Evolutionary conservation across 495 filamentous ascomycete species (phyloP), one percentile per base, ranked within the genome.

Genomic region (Venustampulla echinocandica): DNA sequence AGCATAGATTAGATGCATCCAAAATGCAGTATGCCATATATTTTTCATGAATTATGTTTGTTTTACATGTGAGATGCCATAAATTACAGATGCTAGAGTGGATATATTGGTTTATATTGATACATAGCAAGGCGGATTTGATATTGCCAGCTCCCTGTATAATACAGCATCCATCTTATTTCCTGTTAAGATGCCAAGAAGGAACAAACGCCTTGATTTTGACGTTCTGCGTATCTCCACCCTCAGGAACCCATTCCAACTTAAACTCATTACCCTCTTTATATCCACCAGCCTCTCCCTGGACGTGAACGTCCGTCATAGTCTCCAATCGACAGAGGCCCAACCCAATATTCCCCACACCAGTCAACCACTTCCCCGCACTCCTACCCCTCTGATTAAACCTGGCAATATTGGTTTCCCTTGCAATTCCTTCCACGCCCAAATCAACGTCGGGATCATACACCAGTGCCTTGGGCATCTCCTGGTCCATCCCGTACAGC

Each of bases 141-240:
- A n/a, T n/a, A n/a, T n/a, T n/a, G n/a, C n/a, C n/a, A n/a, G n/a
- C n/a, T n/a, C n/a, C n/a, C n/a, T n/a, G n/a, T n/a, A n/a, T n/a
- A n/a, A n/a, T n/a, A n/a, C n/a, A n/a, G n/a, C n/a, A n/a, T n/a
- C n/a, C n/a, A n/a, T 23, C 23, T 37, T 33, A 24, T 20, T 53
- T 36, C 40, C 43, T 47, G 24, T 27, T 45, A 33, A 52, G 40
- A 54, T 55, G 57, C 90, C 92, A 96, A 18, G 69, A 64, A n/a
- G 89, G 89, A 53, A 96, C 80, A 62, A 95, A 83, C 10, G 90
- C 87, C 67, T 87, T 92, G 6, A 95, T 51, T 55, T 77, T 85
- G 2, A 90, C 65, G 34, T 44, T 47, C 50, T 59, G 51, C 17
- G 35, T 47, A 9, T 49, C 43, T n/a, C 50, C 61, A 1, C 49